These are phyloP conservation scores for Saturnispora diversa DNA, from an alignment of 805 yeast species.

Conservation along the genomic window DNA sequence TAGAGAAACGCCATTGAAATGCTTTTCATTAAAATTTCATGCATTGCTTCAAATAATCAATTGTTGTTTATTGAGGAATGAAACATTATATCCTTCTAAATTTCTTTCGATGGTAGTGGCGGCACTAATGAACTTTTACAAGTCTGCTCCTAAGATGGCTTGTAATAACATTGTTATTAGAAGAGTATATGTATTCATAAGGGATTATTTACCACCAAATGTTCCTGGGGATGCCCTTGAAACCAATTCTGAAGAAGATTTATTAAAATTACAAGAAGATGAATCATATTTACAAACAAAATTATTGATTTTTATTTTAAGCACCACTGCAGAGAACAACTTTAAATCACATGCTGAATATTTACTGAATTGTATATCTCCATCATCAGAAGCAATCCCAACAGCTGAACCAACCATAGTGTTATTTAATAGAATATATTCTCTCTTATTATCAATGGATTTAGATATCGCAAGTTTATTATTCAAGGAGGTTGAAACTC, in stretches of 20 bases:
- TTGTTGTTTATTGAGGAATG: constrained; percentile 50
- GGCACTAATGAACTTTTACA: constrained; percentile 46
- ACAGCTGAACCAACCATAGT: not conserved
- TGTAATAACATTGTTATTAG: constrained; percentile 37
- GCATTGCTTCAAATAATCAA: constrained; percentile 57
- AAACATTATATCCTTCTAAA: constrained; percentile 69
- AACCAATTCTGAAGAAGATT: constrained; percentile 27
- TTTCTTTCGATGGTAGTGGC: constrained; percentile 64
- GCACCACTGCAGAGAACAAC: constrained; percentile 1
- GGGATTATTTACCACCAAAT: constrained; percentile 47
- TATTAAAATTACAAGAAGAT: constrained; percentile 37
- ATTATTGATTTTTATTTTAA: constrained; percentile 47
- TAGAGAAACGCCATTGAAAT: constrained; percentile 15
- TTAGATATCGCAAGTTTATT: constrained; percentile 43
- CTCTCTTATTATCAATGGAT: constrained; percentile 59
- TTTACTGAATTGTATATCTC: not conserved
- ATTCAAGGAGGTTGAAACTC: constrained; percentile 28
- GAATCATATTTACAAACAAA: constrained; percentile 59
- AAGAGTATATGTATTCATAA: constrained; percentile 54
- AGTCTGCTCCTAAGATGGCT: constrained; percentile 31
- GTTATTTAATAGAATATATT: constrained; percentile 20
- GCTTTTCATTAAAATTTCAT: constrained; percentile 54
- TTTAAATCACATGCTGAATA: not conserved
- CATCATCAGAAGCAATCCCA: not conserved
- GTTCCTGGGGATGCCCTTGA: constrained; percentile 31